Percentiles rank a stretch among this genome's conserved stretches.
phyloP scores from a whole-genome alignment of 352 stramenopile genomes.

The Phytophthora niederhauseri region DNA sequence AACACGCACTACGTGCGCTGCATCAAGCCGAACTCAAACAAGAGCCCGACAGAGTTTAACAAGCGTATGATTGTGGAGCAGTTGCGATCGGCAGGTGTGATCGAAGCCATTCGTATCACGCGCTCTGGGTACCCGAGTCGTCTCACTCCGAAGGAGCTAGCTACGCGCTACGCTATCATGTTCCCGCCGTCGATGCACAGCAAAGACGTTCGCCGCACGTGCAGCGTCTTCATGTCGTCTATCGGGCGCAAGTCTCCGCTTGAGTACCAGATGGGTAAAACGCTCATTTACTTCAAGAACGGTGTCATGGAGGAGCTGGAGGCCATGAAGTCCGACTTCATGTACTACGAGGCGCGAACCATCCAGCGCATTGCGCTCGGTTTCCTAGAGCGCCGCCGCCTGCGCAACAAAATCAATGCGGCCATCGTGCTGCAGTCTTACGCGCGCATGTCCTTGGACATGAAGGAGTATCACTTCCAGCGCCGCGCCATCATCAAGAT shows the following conservation, averaged over 20 bases:
- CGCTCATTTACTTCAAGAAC: conserved; percentile 96
- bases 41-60: conserved; percentile 87
- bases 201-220: conserved; percentile 77
- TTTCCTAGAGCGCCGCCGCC: conserved; percentile 78
- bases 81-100: conserved; percentile 90
- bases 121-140: conserved; percentile 92
- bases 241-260: conserved; percentile 85
- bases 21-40: conserved; percentile 91
- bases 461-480: conserved; percentile 72
- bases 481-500: conserved; percentile 75
- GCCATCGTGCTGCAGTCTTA: conserved; percentile 86
- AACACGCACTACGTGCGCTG: conserved; percentile 91
- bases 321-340: conserved; percentile 92
- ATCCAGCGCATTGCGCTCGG: conserved; percentile 85
- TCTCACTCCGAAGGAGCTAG: conserved; percentile 84
- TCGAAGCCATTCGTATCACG: conserved; percentile 93
- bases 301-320: conserved; percentile 96
- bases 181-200: conserved; percentile 90
- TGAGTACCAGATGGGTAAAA: conserved; percentile 94
- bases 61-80: conserved; percentile 93
- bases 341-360: conserved; percentile 89
- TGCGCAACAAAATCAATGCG: conserved; percentile 67
- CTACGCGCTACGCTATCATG: conserved; percentile 89
- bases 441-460: conserved; percentile 76
- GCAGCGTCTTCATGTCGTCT: conserved; percentile 78